Evolutionary conservation across 2,329 filamentous ascomycete genomes (phyloP).

Genomic region (Aspergillus japonicus): DNA sequence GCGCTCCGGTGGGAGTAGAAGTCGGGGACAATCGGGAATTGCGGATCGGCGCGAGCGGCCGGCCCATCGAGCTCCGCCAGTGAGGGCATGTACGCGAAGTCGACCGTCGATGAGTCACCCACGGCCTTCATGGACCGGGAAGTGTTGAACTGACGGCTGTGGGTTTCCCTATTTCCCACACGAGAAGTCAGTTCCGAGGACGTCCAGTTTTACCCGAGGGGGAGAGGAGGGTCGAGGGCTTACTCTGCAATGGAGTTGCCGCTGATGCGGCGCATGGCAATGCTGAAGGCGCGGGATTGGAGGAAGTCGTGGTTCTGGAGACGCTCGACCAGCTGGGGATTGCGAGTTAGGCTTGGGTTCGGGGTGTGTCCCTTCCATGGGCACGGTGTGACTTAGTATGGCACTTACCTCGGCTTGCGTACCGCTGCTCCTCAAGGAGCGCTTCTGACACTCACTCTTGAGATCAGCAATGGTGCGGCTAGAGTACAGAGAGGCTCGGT

Average conservation of each 20-base stretch:
- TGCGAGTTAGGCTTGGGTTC: background rate
- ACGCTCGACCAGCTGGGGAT: conserved; percentile 49
- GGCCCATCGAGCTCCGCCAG: conserved; percentile 45
- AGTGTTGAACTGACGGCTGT: conserved; percentile 61
- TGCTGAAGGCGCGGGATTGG: conserved; percentile 55
- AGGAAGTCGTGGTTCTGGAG: conserved; percentile 54
- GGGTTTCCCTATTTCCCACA: conserved; percentile 53
- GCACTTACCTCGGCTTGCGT: conserved; percentile 50
- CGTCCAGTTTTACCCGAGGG: background rate
- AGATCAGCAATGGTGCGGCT: conserved; percentile 53
- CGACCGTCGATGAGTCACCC: conserved; percentile 60
- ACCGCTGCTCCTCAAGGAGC: conserved; percentile 48
- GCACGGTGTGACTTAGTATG: background rate
- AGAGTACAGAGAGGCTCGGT: conserved; percentile 52
- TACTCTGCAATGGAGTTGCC: conserved; percentile 42
- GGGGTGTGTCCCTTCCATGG: background rate
- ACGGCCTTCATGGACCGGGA: conserved; percentile 56
- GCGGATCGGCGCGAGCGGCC: conserved; percentile 37
- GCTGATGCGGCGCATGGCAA: conserved; percentile 52
- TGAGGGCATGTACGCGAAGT: conserved; percentile 62
- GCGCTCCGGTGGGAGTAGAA: conserved; percentile 30
- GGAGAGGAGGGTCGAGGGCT: conserved; percentile 12
- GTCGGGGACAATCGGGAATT: conserved; percentile 54
- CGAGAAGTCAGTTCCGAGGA: conserved; percentile 19
- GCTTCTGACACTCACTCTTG: conserved; percentile 51